Evolutionary conservation across 2,329 filamentous ascomycete species (phyloP).

Genomic region (Diplodia sapinea): DNA sequence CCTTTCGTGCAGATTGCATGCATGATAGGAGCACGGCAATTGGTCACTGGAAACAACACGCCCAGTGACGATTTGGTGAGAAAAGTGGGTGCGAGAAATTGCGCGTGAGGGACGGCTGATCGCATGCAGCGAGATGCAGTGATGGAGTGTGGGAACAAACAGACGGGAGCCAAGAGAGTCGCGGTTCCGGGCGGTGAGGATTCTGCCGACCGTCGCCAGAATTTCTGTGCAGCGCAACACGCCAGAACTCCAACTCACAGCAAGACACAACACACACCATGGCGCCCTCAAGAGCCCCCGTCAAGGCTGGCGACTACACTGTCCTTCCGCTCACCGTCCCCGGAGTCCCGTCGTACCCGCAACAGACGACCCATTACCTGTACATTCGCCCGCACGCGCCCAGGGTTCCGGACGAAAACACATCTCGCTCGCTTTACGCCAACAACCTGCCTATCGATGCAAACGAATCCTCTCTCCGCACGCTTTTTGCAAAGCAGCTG

Average conservation of each 20-base stretch:
- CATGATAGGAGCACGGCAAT: background rate
- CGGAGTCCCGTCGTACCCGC: slow-evolving; percentile 64
- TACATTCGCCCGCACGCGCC: slow-evolving; percentile 86
- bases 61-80: background rate
- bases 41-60: background rate
- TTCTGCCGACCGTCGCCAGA: slow-evolving; percentile 23
- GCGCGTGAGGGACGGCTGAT: background rate
- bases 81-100: background rate
- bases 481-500: slow-evolving; percentile 75
- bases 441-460: slow-evolving; percentile 87
- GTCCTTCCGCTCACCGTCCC: slow-evolving; percentile 73
- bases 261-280: slow-evolving; percentile 4
- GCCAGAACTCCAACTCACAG: background rate
- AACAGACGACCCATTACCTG: slow-evolving; percentile 75
- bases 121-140: background rate
- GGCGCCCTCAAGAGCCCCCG: slow-evolving; percentile 34
- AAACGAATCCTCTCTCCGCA: slow-evolving; percentile 75
- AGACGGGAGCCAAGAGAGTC: background rate
- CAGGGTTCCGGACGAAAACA: slow-evolving; percentile 66
- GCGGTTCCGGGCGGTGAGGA: slow-evolving; percentile 4
- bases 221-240: slow-evolving; percentile 16
- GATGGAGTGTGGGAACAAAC: background rate
- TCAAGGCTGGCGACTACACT: slow-evolving; percentile 65
- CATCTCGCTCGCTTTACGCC: slow-evolving; percentile 81
- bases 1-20: background rate